These are phyloP conservation scores for Rhodamnia rubescens DNA, from an alignment of 345 rosid species.

Conservation along the genomic window DNA sequence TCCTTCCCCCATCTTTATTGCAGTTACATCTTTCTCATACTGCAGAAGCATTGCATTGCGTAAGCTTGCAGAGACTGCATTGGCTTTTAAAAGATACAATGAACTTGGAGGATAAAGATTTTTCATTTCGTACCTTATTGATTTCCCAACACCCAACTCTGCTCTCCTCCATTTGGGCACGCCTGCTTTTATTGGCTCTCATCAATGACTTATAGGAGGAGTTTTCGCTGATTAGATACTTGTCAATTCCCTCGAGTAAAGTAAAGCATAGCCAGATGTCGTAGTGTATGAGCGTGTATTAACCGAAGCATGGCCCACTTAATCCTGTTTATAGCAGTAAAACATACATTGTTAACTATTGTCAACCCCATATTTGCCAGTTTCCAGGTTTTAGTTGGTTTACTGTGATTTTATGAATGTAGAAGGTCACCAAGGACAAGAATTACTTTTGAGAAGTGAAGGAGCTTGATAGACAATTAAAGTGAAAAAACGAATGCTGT, in stretches of 20 bases:
- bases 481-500: background rate
- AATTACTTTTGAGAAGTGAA: background rate
- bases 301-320: background rate
- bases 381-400: background rate
- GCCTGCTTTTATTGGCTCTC: background rate
- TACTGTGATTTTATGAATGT: background rate
- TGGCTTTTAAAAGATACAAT: background rate
- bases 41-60: background rate
- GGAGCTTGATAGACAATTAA: background rate
- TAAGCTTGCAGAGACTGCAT: background rate
- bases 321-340: background rate
- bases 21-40: background rate
- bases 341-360: background rate
- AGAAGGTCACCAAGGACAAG: background rate
- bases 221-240: background rate
- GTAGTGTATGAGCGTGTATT: background rate
- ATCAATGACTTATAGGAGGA: background rate
- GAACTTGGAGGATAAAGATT: background rate
- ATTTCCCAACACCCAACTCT: background rate
- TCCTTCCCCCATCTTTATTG: background rate
- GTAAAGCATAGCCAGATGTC: background rate
- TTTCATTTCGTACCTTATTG: background rate
- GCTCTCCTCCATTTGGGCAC: background rate
- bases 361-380: background rate
- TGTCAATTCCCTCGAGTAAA: background rate